Base-by-base conservation (phyloP, 768 basidiomycete genomes). In the Exsudoporus frostii region DNA sequence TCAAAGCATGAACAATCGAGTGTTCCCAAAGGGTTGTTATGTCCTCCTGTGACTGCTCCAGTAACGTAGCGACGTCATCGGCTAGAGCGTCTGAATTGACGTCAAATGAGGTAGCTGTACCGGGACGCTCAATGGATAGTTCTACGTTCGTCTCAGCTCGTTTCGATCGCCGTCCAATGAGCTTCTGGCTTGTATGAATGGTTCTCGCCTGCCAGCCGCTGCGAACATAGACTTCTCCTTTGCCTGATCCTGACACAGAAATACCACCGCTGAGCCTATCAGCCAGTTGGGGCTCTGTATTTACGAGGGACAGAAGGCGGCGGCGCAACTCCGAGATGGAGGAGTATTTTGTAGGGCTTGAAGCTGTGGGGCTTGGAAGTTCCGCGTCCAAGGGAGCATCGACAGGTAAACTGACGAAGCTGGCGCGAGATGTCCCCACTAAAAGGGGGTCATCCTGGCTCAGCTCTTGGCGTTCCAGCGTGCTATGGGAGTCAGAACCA, bases 141-240 rank as follows among this genome's bases (percentile, higher is more conserved):
- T 72, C 70, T 27, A 66, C 59, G 38, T 64, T 64, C 1, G 36
- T 4, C 22, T 50, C 69, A 50, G 41, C n/a, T 42, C 59, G 64
- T 62, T 56, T 68, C 38, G 56, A 69, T 38, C 50, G 64, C 45
- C 59, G 63, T 55, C 67, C 71, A 7, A 69, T 51, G 19, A 72
- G 45, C 49, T 58, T 73, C 44, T 62, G 63, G 10, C 81, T 75
- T 43, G 80, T 79, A 59, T 84, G 79, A 47, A 83, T 74, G 1
- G 84, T 83, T 49, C 84, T 80, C 6, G 84, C 77, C 65, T 92
- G 90, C 90, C 90, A 92, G 13, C 90, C 90, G 44, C 79, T 83
- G 25, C 90, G 85, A 17, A 92, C 90, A 63, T 79, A 89, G 32
- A 92, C 80, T 48, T 81, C 81, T 54, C 86, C 84, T 60, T 80